Base-by-base conservation (phyloP, 2,329 filamentous ascomycete species). In the Aureobasidium sp. region DNA sequence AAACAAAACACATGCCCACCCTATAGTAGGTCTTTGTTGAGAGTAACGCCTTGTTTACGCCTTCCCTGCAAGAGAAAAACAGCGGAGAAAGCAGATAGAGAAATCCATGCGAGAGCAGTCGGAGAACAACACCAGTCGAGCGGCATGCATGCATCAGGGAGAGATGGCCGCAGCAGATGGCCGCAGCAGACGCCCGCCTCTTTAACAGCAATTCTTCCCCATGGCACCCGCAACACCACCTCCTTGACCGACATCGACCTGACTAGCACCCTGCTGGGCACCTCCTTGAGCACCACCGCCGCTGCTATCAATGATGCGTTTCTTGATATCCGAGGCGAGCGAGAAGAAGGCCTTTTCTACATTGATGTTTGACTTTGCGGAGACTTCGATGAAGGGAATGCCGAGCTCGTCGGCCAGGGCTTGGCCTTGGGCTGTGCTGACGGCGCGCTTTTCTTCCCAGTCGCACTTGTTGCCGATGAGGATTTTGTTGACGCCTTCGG, bases 391-490 rank as follows among this genome's bases (percentile, higher is more conserved):
- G 83, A 99, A 99, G 22, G 94, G 93, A 67, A 99, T 96, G 72
- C 92, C 91, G 64, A 99, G 87, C 78, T 97, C 94, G 78, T 96
- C 89, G 64, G 94, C 94, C 62, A 99, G 85, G 67, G 88, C 87
- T 77, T 99, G 92, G 70, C 94, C 94, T 73, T 91, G 88, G 76
- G 97, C 92, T 64, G 89, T 96, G 55, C 90, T 91, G 45, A 99
- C 89, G 61, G 90, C 91, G 69, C 94, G 88, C 84, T 97, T 97
- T 80, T 99, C 94, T 78, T 97, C 94, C 94, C 94, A 97, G 78
- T 99, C 94, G 80, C 94, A 99, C 81, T 99, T 99, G 84, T 99
- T 99, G 75, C 94, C 94, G 69, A 99, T 97, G 68, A 99, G 85
- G 74, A 99, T 97, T 83, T 97, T 99, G 86, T 97, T 97, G 74